Evolutionary conservation across 2,329 filamentous ascomycete genomes (phyloP).

Genomic region (Calonectria fujianensis): DNA sequence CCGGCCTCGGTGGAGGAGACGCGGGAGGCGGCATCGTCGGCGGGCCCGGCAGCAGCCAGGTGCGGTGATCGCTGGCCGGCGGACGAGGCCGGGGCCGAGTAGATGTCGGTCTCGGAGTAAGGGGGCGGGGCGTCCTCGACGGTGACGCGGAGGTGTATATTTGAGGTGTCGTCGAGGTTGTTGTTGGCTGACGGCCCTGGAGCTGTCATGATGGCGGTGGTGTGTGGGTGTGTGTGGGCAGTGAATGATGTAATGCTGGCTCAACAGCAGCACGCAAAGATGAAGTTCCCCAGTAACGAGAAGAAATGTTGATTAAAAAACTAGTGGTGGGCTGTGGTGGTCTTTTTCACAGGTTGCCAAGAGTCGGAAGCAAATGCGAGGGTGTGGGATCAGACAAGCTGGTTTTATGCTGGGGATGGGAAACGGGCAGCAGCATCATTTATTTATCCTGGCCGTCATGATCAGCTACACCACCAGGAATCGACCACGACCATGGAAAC

Average conservation of each 20-base stretch:
- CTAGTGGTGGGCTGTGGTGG: background rate
- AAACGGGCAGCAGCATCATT: slow-evolving; percentile 11
- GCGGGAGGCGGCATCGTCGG: slow-evolving; percentile 61
- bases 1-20: slow-evolving; percentile 65
- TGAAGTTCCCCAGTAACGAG: background rate
- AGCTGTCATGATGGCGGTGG: slow-evolving; percentile 43
- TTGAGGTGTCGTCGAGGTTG: slow-evolving; percentile 39
- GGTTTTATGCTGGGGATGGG: slow-evolving; percentile 1
- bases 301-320: background rate
- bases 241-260: slow-evolving; percentile 7
- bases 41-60: slow-evolving; percentile 50
- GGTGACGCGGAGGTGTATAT: slow-evolving; percentile 43
- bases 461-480: slow-evolving; percentile 13
- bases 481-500: background rate
- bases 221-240: slow-evolving; percentile 1
- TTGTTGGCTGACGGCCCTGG: slow-evolving; percentile 42
- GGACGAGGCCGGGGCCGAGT: slow-evolving; percentile 68
- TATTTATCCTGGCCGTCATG: slow-evolving; percentile 18
- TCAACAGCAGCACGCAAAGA: slow-evolving; percentile 11
- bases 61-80: slow-evolving; percentile 51
- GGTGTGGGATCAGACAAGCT: background rate
- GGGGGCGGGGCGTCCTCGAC: slow-evolving; percentile 69
- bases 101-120: slow-evolving; percentile 75
- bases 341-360: background rate
- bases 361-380: background rate